phyloP scores from a whole-genome alignment of 1,284 basidiomycete species.

The Cryptococcus sp. region DNA sequence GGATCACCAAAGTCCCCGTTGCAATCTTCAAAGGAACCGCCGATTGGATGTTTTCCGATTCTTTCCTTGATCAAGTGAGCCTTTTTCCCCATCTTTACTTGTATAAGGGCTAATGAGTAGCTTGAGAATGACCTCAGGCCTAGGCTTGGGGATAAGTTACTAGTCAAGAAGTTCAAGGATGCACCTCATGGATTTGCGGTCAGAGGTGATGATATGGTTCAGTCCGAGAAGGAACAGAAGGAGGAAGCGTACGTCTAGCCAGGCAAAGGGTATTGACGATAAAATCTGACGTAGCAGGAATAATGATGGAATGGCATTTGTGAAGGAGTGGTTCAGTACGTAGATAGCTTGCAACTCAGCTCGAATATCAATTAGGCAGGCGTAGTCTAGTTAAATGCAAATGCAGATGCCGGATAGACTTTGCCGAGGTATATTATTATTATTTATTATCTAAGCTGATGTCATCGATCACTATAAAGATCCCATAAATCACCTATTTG shows the following conservation, averaged over 20 bases:
- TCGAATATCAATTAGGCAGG: no score
- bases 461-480: no score
- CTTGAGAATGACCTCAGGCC: conserved; percentile 52
- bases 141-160: conserved; percentile 53
- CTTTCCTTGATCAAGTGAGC: conserved; percentile 19
- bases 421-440: no score
- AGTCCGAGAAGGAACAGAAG: conserved; percentile 50
- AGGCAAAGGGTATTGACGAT: no score
- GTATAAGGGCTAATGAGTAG: conserved; percentile 2
- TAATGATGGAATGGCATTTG: conserved; percentile 54
- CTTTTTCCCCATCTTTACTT: not conserved
- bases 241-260: conserved; percentile 53
- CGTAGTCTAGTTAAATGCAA: no score
- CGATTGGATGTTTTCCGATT: conserved; percentile 33
- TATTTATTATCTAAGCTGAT: no score
- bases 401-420: no score
- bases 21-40: conserved; percentile 41
- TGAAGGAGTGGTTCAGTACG: conserved; percentile 17
- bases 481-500: no score
- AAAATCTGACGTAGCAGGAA: not conserved
- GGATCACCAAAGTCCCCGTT: conserved; percentile 32
- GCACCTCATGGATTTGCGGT: conserved; percentile 62
- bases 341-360: no score
- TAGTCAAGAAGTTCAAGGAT: conserved; percentile 54
- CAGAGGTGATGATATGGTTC: conserved; percentile 46